Conservation (phyloP, 371 early-diverging fungal species). For the Mucor circinelloides region DNA sequence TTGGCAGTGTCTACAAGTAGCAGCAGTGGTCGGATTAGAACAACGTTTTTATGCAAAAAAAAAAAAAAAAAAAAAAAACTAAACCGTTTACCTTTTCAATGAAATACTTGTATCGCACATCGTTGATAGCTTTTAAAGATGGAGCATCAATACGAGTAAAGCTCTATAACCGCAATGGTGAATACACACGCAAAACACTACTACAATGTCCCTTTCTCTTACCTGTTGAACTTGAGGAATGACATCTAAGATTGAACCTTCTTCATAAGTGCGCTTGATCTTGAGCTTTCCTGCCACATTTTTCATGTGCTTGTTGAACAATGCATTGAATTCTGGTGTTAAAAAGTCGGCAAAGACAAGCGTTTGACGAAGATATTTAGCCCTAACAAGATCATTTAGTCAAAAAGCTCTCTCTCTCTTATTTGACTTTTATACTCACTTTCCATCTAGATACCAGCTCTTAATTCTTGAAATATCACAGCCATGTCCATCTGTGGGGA, state of each 20-base stretch:
- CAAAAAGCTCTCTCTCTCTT: neutral
- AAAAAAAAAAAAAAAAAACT: too few relatives aligned
- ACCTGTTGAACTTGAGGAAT: conserved; percentile 81
- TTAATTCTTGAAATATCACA: conserved; percentile 95
- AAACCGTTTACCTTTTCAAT: conserved; percentile 60
- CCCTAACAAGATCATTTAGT: conserved; percentile 36
- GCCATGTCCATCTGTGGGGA: conserved; percentile 86
- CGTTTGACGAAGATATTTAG: conserved; percentile 88
- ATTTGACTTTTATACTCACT: conserved; percentile 25
- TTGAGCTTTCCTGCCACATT: conserved; percentile 82
- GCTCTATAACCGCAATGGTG: conserved; percentile 29
- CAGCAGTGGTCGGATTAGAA: neutral
- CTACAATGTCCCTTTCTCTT: neutral
- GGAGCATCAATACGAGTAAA: conserved; percentile 73
- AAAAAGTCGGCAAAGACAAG: conserved; percentile 77
- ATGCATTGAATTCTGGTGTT: conserved; percentile 88
- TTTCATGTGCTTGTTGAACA: conserved; percentile 75
- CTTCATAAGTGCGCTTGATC: conserved; percentile 59
- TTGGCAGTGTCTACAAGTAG: conserved; percentile 58
- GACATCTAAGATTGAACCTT: conserved; percentile 79
- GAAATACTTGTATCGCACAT: conserved; percentile 87
- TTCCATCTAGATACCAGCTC: conserved; percentile 84
- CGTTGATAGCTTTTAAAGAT: conserved; percentile 68
- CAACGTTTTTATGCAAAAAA: neutral
- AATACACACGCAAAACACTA: neutral